Conservation (phyloP, 108 stramenopile genomes). For the Craspedostauros australis region DNA sequence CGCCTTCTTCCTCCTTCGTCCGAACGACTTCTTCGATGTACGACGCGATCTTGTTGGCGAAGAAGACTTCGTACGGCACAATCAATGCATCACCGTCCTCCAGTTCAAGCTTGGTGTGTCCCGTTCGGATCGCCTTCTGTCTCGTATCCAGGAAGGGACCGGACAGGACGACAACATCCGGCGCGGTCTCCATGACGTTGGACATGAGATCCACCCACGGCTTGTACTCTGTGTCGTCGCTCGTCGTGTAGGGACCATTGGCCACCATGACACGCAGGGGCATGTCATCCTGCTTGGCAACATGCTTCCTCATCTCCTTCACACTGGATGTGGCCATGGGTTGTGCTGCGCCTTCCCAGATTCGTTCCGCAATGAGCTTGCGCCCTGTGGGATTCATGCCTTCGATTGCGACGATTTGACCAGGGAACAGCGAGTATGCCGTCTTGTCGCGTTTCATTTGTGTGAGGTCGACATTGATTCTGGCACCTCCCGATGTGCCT, state of each 20-base stretch:
- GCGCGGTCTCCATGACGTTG: constrained; percentile 43
- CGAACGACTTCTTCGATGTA: constrained; percentile 54
- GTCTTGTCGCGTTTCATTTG: constrained; percentile 23
- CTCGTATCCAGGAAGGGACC: constrained; percentile 94
- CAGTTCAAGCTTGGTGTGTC: constrained; percentile 24
- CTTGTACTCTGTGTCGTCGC: constrained; percentile 79
- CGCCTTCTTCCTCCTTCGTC: constrained; percentile 20
- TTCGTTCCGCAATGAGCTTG: constrained; percentile 61
- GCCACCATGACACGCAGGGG: constrained; percentile 73
- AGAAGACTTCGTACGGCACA: constrained; percentile 76
- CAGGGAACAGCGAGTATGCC: constrained; percentile 88
- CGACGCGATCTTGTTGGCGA: constrained; percentile 54
- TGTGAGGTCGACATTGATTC: constrained; percentile 74
- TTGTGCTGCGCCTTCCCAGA: constrained; percentile 62
- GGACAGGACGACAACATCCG: constrained; percentile 89
- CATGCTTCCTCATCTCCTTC: constrained; percentile 32
- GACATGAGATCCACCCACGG: constrained; percentile 85
- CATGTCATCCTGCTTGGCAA: constrained; percentile 41
- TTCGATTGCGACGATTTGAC: constrained; percentile 93
- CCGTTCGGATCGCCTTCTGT: constrained; percentile 52
- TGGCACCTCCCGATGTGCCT: constrained; percentile 65
- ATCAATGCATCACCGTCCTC: constrained; percentile 46
- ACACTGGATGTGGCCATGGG: constrained; percentile 36
- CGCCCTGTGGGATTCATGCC: constrained; percentile 86
- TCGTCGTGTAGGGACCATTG: constrained; percentile 90